Evolutionary conservation across 768 basidiomycete species (phyloP), one percentile per base, ranked within the genome.

Genomic region (Serendipita sp.): DNA sequence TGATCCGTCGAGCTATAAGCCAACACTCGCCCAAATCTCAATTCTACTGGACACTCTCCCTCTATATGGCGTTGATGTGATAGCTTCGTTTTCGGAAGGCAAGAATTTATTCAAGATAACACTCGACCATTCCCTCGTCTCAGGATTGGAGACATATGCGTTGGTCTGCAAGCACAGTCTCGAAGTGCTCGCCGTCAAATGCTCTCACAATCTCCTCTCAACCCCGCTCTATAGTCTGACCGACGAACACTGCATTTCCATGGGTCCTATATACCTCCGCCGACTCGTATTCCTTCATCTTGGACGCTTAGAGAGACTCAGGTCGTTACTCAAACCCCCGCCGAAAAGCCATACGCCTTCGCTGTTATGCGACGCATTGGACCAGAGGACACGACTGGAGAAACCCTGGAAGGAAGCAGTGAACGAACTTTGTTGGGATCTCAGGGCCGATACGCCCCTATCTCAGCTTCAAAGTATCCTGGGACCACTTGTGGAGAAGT

Each of bases 311-410:
- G 69, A 72, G 3, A 73, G 75, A 10, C 73, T 79, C 53, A 77
- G 71, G 65, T 63, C 64, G 4, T 64, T 74, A 34, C 67, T 76
- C 13, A 77, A 86, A 3, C 81, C 85, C 2, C 89, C 88, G 0
- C 89, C 89, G 2, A 81, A 82, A 64, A 84, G 85, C 2, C 89
- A 91, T 71, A 76, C 84, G 16, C 86, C 89, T 15, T 89, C 82
- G 0, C 69, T 78, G 3, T 71, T 73, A 24, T 91, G 89, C 68
- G 56, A 60, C 34, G 35, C 18, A n/a, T n/a, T 60, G 16, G 56
- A 60, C 35, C 56, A 60, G n/a, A 60, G 35, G 56, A 11, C 16
- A 10, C 24, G 35, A n/a, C 28, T 60, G 28, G 37, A 34, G 56
- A n/a, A 32, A 11, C 37, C 35, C 4, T 60, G 56, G 56, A 60